These are phyloP conservation scores for Eimeria sp. DNA, from an alignment of 169 alveolate genomes.

Conservation along the genomic window DNA sequence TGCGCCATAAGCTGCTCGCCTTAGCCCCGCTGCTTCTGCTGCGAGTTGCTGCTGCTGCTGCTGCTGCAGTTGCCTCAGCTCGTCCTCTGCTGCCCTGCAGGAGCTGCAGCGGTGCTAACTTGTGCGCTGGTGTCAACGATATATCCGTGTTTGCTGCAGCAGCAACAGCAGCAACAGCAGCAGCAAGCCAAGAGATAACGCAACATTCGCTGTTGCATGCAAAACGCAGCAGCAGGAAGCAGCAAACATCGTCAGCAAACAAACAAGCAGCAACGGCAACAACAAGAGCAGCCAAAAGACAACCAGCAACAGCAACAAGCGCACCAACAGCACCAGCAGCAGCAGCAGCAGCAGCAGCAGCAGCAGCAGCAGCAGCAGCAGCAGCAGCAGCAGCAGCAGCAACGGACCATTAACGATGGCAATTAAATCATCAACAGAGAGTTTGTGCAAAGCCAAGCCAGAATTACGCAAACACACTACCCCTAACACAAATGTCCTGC, in stretches of 20 bases:
- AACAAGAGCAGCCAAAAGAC: not conserved
- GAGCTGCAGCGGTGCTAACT: slow-evolving; percentile 64
- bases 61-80: slow-evolving; percentile 26
- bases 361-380: too few species aligned
- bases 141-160: slow-evolving; percentile 66
- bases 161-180: slow-evolving; percentile 28
- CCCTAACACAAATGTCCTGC: not conserved
- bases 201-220: not conserved
- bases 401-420: slow-evolving; percentile 14
- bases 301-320: not conserved
- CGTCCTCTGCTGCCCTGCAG: slow-evolving; percentile 64
- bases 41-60: slow-evolving; percentile 2
- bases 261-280: not conserved
- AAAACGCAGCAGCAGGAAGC: too few species aligned
- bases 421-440: slow-evolving; percentile 60
- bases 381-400: too few species aligned
- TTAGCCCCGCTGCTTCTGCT: slow-evolving; percentile 39
- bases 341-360: too few species aligned
- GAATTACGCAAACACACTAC: slow-evolving; percentile 64
- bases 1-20: slow-evolving; percentile 45
- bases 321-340: not conserved
- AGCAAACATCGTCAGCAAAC: not conserved
- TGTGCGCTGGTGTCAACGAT: slow-evolving; percentile 69
- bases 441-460: slow-evolving; percentile 44
- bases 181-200: too few species aligned